Base-by-base conservation (phyloP, 108 stramenopile species). In the Bacterosira constricta region DNA sequence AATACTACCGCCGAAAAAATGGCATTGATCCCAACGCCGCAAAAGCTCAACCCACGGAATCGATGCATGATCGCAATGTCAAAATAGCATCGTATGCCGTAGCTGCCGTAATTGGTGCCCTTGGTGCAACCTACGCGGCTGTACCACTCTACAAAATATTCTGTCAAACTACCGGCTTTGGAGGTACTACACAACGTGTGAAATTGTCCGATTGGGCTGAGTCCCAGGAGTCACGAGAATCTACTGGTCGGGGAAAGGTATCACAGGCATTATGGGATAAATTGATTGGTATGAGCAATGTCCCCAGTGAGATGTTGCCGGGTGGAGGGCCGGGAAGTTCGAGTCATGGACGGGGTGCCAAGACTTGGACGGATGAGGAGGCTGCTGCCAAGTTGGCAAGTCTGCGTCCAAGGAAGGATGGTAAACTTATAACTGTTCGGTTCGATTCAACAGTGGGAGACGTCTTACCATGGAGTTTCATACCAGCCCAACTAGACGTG, bases 61-160 rank as follows among this genome's bases (percentile, higher is more conserved):
- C 87, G 11, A 68, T 73, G 30, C 29, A 78, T 52, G 87, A 71
- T 63, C 94, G 83, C 34, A 92, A 90, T 54, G 51, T 83, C 0
- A 78, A 83, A 54, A 62, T 92, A 21, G 94, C 91, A 30, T 92
- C 89, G 79, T 95, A 95, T 68, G 76, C 84, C 20, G 75, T 78
- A 4, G 94, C 94, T 21, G 82, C 88, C 20, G 91, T 89, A 0
- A 69, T 95, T 1, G 94, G 94, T 9, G 90, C 90, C 0, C 27
- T 95, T 0, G 94, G 91, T 17, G 94, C 94, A 13, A 88, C 94
- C 39, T 99, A 99, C 69, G 97, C 98, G n/a, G 88, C 98, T 3
- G 99, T 99, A 1, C 99, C 99, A 0, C 74, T 99, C 25, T 99
- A 99, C 86, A 99, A 99, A 62, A 88, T 96, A n/a, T 99, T 99